Conservation (phyloP, 225 moss, liverwort and hornwort genomes). For the Asterella californica region DNA sequence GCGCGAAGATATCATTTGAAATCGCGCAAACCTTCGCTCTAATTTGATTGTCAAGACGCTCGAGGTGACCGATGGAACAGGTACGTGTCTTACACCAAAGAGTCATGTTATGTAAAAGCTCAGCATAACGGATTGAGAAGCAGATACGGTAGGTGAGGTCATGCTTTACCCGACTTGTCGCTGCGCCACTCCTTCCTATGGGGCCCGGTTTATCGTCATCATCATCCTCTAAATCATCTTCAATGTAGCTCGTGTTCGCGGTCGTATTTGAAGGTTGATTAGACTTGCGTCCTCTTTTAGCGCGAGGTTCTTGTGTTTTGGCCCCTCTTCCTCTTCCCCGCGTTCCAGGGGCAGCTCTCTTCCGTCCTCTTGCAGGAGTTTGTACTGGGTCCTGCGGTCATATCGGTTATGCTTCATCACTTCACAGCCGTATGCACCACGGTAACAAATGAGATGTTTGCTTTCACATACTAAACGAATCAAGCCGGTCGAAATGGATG, state of each 20-base stretch:
- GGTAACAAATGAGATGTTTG: background rate
- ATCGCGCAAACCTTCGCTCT: background rate
- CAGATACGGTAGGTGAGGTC: background rate
- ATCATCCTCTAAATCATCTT: constrained; percentile 51
- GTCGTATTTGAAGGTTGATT: constrained; percentile 19
- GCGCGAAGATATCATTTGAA: background rate
- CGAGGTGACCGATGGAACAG: background rate
- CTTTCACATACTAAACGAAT: background rate
- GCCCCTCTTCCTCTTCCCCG: constrained; percentile 35
- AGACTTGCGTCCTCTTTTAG: constrained; percentile 42
- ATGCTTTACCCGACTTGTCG: constrained; percentile 23
- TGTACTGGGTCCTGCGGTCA: constrained; percentile 25
- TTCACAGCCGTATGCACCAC: background rate
- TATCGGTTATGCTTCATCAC: background rate
- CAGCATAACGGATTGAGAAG: background rate
- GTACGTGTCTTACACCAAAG: background rate
- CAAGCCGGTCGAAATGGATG: background rate
- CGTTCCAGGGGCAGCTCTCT: constrained; percentile 25
- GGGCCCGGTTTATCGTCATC: constrained; percentile 26
- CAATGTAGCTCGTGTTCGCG: constrained; percentile 30
- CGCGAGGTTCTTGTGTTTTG: constrained; percentile 35
- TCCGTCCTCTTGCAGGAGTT: constrained; percentile 33
- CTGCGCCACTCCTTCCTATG: constrained; percentile 19
- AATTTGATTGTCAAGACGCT: background rate
- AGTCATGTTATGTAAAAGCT: background rate